Evolutionary conservation across 228 moss, liverwort and hornwort genomes (phyloP).

Genomic region (Sphagnum fallax): DNA sequence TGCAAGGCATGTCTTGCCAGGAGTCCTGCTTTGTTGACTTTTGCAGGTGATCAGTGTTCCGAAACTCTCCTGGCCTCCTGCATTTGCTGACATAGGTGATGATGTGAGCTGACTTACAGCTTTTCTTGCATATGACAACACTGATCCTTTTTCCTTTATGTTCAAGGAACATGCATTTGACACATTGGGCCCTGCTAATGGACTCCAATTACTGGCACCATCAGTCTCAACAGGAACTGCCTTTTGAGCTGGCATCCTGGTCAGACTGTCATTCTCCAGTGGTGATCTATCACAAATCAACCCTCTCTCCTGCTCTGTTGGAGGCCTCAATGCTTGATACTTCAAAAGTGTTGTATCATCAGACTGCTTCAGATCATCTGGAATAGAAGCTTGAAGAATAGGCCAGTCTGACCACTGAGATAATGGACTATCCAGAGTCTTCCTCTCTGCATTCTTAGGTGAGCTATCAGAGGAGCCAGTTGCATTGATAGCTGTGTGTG

Average conservation of each 20-base stretch:
- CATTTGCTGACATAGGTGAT: slow-evolving; percentile 22
- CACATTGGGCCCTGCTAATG: slow-evolving; percentile 23
- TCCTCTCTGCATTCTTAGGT: slow-evolving; percentile 25
- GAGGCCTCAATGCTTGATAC: slow-evolving; percentile 8
- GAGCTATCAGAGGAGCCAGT: slow-evolving; percentile 31
- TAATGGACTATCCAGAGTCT: slow-evolving; percentile 47
- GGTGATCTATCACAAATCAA: slow-evolving; percentile 9
- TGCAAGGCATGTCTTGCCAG: slow-evolving; percentile 9
- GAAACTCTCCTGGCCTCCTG: slow-evolving; percentile 35
- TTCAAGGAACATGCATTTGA: not conserved
- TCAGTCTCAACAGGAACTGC: slow-evolving; percentile 12
- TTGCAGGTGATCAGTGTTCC: slow-evolving; percentile 15
- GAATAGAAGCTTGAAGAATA: slow-evolving; percentile 34
- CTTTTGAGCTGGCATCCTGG: slow-evolving; percentile 6
- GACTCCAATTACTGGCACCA: slow-evolving; percentile 9
- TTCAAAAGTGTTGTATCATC: slow-evolving; percentile 10
- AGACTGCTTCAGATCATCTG: slow-evolving; percentile 28
- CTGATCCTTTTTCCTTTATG: slow-evolving; percentile 33
- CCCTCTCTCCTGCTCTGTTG: slow-evolving; percentile 17
- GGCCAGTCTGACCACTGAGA: slow-evolving; percentile 58
- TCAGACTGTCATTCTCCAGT: slow-evolving; percentile 6
- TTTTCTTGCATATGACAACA: slow-evolving; percentile 50
- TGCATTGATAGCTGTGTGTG: not conserved
- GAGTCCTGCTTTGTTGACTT: slow-evolving; percentile 38
- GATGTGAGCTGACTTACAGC: slow-evolving; percentile 49